Conservation (phyloP, 2,329 filamentous ascomycete genomes). For the Fusarium sp. region DNA sequence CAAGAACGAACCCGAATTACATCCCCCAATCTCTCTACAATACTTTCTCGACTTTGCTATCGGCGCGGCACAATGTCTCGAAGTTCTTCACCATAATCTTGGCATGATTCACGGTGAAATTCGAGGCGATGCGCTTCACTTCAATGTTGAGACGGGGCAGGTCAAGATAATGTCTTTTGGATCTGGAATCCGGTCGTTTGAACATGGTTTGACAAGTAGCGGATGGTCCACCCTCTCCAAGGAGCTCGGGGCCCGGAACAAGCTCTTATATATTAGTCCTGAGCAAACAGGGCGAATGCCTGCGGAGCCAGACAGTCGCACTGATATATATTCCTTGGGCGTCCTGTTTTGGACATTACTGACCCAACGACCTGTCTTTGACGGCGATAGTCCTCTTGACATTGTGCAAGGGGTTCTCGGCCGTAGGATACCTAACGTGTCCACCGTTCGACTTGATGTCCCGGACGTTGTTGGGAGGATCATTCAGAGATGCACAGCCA, state of each 20-base stretch:
- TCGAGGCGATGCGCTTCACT: slow-evolving; percentile 90
- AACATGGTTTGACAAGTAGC: slow-evolving; percentile 85
- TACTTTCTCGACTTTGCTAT: slow-evolving; percentile 92
- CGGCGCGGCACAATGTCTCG: slow-evolving; percentile 84
- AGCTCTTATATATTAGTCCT: slow-evolving; percentile 90
- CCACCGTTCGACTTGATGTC: slow-evolving; percentile 81
- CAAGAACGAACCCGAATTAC: slow-evolving; percentile 60
- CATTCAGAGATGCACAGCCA: slow-evolving; percentile 92
- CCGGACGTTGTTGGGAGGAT: slow-evolving; percentile 85
- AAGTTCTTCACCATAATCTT: slow-evolving; percentile 89
- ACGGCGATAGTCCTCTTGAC: slow-evolving; percentile 82
- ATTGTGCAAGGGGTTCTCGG: slow-evolving; percentile 91
- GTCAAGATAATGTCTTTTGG: slow-evolving; percentile 89
- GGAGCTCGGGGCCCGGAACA: slow-evolving; percentile 87
- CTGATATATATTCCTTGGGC: slow-evolving; percentile 92
- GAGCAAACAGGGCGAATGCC: slow-evolving; percentile 95
- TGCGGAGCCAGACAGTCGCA: slow-evolving; percentile 89
- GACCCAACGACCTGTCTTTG: slow-evolving; percentile 82
- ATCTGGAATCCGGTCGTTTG: slow-evolving; percentile 86
- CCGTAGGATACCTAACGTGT: slow-evolving; percentile 80
- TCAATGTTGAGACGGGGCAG: slow-evolving; percentile 73
- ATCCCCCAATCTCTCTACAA: slow-evolving; percentile 74
- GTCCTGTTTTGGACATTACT: slow-evolving; percentile 89
- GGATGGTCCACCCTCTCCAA: slow-evolving; percentile 88
- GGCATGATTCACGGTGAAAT: slow-evolving; percentile 92